A percentile compares a stretch with the other conserved stretches of the same genome.
Evolutionary conservation across 768 basidiomycete genomes (phyloP).

Genomic region (Kwoniella heveanensis): DNA sequence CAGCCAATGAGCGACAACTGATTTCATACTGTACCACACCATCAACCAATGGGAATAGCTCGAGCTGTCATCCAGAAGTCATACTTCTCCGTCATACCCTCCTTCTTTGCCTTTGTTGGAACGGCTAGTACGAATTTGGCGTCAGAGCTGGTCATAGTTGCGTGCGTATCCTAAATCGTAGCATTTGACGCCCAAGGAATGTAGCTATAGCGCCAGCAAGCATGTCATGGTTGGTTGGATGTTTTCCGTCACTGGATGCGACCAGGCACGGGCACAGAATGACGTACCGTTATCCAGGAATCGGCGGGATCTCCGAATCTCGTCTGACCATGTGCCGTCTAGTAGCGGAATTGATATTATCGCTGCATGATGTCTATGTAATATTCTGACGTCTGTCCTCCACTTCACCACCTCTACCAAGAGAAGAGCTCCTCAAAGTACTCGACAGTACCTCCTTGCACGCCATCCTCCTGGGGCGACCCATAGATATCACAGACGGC

Average conservation of each 20-base stretch:
- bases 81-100: background rate
- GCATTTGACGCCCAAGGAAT: no score
- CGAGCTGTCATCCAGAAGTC: background rate
- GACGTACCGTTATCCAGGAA: no score
- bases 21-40: background rate
- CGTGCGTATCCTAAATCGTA: no score
- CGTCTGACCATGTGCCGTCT: no score
- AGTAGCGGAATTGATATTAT: no score
- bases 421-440: constrained; percentile 36
- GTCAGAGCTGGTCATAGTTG: no score
- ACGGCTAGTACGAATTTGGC: no score
- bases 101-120: background rate
- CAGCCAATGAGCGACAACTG: background rate
- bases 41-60: background rate
- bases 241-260: background rate
- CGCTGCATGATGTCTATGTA: no score
- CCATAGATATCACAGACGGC: constrained; percentile 27
- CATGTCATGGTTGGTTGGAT: background rate
- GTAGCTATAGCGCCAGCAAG: no score
- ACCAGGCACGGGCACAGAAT: background rate
- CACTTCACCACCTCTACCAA: constrained; percentile 26
- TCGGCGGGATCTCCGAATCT: no score
- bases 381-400: background rate
- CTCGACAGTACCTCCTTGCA: constrained; percentile 23
- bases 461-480: constrained; percentile 11